These are phyloP conservation scores for Chenopodium album DNA, from an alignment of 148 eudicot genomes.

Conservation along the genomic window DNA sequence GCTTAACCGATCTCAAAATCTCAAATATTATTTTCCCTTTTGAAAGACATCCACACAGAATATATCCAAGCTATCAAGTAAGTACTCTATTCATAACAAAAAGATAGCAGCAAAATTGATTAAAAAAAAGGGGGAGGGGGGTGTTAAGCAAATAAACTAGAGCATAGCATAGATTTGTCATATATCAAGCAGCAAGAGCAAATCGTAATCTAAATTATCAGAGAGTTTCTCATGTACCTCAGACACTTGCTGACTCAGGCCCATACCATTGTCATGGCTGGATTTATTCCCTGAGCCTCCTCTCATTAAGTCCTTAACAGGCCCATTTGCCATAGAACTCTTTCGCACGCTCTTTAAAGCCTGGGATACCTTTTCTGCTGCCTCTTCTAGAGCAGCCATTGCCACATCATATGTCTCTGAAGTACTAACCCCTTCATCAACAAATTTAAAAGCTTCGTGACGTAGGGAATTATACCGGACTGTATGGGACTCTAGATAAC, in stretches of 20 bases:
- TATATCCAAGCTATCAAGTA: not conserved
- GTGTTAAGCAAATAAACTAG: not conserved
- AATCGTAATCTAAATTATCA: not conserved
- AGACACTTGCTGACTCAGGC: constrained; percentile 27
- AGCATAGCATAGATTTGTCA: not conserved
- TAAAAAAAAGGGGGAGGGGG: not conserved
- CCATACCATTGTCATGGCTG: constrained; percentile 4
- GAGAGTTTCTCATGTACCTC: constrained; percentile 32
- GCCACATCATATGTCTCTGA: constrained; percentile 48
- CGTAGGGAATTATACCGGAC: constrained; percentile 51
- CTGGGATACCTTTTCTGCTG: constrained; percentile 38
- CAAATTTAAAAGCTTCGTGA: constrained; percentile 47
- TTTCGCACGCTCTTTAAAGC: constrained; percentile 33
- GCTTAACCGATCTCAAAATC: not conserved
- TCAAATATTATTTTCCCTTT: not conserved
- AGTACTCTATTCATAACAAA: not conserved
- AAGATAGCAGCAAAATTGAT: not conserved
- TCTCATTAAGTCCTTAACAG: constrained; percentile 11
- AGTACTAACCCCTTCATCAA: constrained; percentile 48
- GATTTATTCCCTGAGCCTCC: constrained; percentile 25
- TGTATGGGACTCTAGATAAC: constrained; percentile 47
- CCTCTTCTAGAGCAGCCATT: constrained; percentile 47
- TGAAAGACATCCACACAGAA: not conserved
- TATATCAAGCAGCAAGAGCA: not conserved
- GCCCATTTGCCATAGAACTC: constrained; percentile 29